phyloP scores from a whole-genome alignment of 2,329 filamentous ascomycete species.

The Penicillium janthinellum region DNA sequence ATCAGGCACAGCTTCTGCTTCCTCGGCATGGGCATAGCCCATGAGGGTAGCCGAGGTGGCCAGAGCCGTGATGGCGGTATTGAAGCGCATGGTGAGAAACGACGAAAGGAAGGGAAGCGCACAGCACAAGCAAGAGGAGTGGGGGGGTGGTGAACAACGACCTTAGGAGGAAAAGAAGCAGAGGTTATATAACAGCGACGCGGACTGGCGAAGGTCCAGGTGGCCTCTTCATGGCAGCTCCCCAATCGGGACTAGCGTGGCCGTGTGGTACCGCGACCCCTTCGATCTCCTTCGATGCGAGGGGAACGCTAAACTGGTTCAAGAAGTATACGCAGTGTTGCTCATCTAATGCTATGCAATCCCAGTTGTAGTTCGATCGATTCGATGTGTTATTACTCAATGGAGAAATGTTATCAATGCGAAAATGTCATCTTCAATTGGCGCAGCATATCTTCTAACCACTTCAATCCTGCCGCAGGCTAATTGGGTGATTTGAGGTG shows the following conservation, averaged over 20 bases:
- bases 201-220: conserved; percentile 36
- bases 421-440: neutral
- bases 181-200: conserved; percentile 36
- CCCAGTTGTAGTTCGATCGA: neutral
- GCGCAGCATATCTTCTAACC: neutral
- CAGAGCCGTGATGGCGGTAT: conserved; percentile 70
- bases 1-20: conserved; percentile 62
- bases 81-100: conserved; percentile 74
- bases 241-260: conserved; percentile 28
- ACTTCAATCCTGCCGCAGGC: neutral
- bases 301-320: neutral
- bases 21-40: conserved; percentile 67
- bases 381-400: neutral
- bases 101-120: conserved; percentile 20
- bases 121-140: conserved; percentile 20
- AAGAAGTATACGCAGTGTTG: neutral
- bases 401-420: neutral
- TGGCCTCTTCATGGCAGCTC: conserved; percentile 45
- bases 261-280: conserved; percentile 12
- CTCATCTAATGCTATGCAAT: neutral
- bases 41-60: conserved; percentile 71
- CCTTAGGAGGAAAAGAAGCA: conserved; percentile 21
- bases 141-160: conserved; percentile 18
- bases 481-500: conserved; percentile 5
- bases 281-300: conserved; percentile 17